phyloP scores from a whole-genome alignment of 352 stramenopile genomes.

The Halophytophthora polymorphica region DNA sequence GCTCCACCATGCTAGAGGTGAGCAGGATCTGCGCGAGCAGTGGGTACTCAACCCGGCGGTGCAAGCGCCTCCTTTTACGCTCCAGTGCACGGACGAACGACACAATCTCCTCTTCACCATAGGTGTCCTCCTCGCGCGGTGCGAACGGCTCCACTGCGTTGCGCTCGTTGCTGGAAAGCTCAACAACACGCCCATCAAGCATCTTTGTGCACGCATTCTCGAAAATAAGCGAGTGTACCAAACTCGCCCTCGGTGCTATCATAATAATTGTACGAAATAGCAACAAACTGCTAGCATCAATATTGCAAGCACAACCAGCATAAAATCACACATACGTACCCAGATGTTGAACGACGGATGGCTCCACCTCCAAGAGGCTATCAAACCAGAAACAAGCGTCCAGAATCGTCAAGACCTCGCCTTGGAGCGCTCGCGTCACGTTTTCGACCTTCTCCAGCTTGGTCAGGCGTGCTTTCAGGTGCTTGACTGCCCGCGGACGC shows the following conservation, averaged over 20 bases:
- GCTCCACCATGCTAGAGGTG: constrained; percentile 5
- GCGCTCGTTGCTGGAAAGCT: neutral
- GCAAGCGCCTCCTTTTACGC: neutral
- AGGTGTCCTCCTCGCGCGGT: neutral
- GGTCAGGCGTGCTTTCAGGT: neutral
- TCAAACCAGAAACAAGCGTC: constrained; percentile 6
- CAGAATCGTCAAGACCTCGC: neutral
- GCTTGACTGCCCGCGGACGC: neutral
- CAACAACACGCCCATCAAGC: neutral
- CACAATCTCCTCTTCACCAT: neutral
- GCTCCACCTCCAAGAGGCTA: constrained; percentile 2
- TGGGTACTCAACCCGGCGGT: neutral
- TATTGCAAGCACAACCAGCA: neutral
- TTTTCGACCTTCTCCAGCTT: constrained; percentile 7
- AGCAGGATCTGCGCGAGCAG: neutral
- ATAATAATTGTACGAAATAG: neutral
- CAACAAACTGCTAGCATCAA: neutral
- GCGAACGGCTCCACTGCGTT: neutral
- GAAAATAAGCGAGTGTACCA: constrained; percentile 2
- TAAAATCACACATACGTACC: constrained; percentile 1
- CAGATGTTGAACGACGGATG: neutral
- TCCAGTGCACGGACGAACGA: neutral
- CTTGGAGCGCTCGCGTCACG: constrained; percentile 7
- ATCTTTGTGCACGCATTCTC: constrained; percentile 4
- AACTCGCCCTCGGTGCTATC: neutral